Conservation (phyloP, 139 green algal genomes). For the Chlorella sp. region DNA sequence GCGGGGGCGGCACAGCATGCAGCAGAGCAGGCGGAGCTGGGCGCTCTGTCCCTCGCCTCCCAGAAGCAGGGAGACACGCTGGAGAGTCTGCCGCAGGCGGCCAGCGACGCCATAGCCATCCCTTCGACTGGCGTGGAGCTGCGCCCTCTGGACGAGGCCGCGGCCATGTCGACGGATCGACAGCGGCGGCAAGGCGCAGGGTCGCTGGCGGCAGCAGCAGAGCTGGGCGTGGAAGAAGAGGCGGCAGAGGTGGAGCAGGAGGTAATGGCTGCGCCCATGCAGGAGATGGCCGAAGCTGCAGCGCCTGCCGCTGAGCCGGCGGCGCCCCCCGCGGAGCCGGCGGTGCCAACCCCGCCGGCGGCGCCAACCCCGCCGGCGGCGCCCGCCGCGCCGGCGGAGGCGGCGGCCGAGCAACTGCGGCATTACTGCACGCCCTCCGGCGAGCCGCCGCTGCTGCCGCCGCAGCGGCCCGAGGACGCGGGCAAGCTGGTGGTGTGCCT, state of each 20-base stretch:
- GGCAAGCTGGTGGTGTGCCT: constrained; percentile 77
- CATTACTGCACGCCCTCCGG: not conserved
- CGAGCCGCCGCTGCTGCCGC: constrained; percentile 37
- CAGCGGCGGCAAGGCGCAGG: too few species aligned
- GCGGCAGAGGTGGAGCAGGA: not conserved
- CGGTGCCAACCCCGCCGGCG: not conserved
- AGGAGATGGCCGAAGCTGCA: too few species aligned
- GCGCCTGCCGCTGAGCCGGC: too few species aligned
- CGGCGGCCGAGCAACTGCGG: not conserved
- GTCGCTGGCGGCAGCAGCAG: not conserved
- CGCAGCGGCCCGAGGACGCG: constrained; percentile 42
- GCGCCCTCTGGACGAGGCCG: too few species aligned
- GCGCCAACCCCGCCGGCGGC: not conserved
- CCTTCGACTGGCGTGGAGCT: too few species aligned
- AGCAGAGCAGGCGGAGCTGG: not conserved
- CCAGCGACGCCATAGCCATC: not conserved
- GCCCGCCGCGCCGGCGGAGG: constrained; percentile 3
- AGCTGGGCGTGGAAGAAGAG: too few species aligned
- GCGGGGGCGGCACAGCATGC: not conserved
- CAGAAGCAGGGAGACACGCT: not conserved
- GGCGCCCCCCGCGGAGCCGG: too few species aligned
- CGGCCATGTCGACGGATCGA: too few species aligned
- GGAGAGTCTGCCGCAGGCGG: not conserved
- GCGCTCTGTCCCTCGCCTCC: not conserved
- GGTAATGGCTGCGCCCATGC: too few species aligned